phyloP scores from a whole-genome alignment of 2,329 filamentous ascomycete species.

The Stromatinia cepivora region DNA sequence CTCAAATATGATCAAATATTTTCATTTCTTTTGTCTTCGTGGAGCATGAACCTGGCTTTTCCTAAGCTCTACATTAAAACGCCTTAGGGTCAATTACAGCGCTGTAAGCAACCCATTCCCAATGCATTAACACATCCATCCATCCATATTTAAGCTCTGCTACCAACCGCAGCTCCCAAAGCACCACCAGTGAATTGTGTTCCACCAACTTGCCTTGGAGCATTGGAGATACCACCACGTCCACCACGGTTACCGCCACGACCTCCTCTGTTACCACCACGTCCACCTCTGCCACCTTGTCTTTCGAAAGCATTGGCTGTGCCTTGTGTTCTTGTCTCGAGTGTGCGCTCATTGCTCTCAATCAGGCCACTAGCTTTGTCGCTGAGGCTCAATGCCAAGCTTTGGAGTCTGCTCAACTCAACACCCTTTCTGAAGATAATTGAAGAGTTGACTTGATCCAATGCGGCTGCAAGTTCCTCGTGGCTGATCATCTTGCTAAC shows the following conservation, averaged over 20 bases:
- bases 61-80: constrained; percentile 39
- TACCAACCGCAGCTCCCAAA: constrained; percentile 62
- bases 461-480: constrained; percentile 91
- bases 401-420: constrained; percentile 93
- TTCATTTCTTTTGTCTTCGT: constrained; percentile 17
- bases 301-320: constrained; percentile 94
- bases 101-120: constrained; percentile 36
- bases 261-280: constrained; percentile 67
- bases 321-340: constrained; percentile 95
- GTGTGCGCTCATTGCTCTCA: constrained; percentile 93
- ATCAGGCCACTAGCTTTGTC: constrained; percentile 97
- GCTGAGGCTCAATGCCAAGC: constrained; percentile 85
- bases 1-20: constrained; percentile 6
- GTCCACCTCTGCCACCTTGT: constrained; percentile 75
- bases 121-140: constrained; percentile 38
- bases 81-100: constrained; percentile 37
- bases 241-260: constrained; percentile 59
- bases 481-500: constrained; percentile 99
- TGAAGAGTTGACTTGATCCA: constrained; percentile 95
- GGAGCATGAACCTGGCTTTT: constrained; percentile 33
- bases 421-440: constrained; percentile 99
- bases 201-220: constrained; percentile 67
- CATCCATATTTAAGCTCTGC: constrained; percentile 50
- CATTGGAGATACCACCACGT: constrained; percentile 58
- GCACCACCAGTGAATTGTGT: constrained; percentile 82